These are phyloP conservation scores for Phytophthora pini DNA, from an alignment of 352 stramenopile species.

Conservation along the genomic window DNA sequence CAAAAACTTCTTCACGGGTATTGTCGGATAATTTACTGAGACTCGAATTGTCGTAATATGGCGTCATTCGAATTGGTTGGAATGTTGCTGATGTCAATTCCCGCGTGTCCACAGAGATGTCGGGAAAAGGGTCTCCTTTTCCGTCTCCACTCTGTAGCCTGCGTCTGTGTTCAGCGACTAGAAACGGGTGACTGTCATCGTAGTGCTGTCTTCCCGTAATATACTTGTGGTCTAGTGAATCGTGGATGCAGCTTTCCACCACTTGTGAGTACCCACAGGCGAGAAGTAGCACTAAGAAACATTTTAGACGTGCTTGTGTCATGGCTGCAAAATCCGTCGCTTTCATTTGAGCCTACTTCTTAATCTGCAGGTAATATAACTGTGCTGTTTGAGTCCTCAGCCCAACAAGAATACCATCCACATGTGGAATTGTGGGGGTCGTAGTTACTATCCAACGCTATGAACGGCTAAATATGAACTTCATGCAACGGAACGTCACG, in stretches of 20 bases:
- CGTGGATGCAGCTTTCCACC: slow-evolving; percentile 36
- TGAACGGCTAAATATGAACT: no score
- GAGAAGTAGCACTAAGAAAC: slow-evolving; percentile 6
- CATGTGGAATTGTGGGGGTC: no score
- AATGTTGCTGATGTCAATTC: slow-evolving; percentile 39
- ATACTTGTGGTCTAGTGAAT: slow-evolving; percentile 32
- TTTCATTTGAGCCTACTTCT: no score
- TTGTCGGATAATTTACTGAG: slow-evolving; percentile 40
- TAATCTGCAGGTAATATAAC: no score
- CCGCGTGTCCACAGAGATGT: not conserved
- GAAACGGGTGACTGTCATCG: slow-evolving; percentile 30
- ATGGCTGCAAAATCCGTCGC: no score
- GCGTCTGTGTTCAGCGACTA: slow-evolving; percentile 13
- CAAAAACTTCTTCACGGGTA: slow-evolving; percentile 46
- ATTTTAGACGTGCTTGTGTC: not conserved
- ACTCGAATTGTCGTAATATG: slow-evolving; percentile 68
- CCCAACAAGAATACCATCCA: no score
- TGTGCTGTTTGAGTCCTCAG: no score
- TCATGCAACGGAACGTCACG: no score
- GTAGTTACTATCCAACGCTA: no score
- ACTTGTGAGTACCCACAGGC: slow-evolving; percentile 3
- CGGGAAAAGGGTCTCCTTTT: not conserved
- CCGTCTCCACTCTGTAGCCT: slow-evolving; percentile 4
- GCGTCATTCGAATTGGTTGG: slow-evolving; percentile 65
- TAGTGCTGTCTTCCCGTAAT: slow-evolving; percentile 24